Base-by-base conservation (phyloP, 495 filamentous ascomycete species). In the Penicillium macrosclerotiorum region DNA sequence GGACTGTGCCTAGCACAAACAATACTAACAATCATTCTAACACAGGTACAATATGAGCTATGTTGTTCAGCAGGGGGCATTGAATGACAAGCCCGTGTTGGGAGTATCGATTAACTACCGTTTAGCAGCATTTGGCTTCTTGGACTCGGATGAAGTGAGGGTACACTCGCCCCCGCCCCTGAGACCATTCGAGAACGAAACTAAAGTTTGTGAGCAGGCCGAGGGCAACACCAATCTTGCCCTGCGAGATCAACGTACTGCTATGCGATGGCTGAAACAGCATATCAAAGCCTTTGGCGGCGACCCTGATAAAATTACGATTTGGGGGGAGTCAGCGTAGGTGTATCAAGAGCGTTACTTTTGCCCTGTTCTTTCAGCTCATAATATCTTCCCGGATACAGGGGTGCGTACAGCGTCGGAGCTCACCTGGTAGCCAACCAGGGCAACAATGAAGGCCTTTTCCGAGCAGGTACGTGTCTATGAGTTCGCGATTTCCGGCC, bases 91-190 rank as follows among this genome's bases (percentile, higher is more conserved):
- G 54, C 81, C 82, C 3, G 76, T 89, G 35, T 57, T 91, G 5
- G 71, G 87, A 20, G 80, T 91, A 6, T 83, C 81, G 50, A 82
- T 90, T 62, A 90, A 89, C 52, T 89, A 89, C 50, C 80, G 87
- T 5, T 74, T 90, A 19, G 82, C 85, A 0, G 68, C 83, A 0
- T 86, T 80, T 65, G 87, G 87, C 1, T 89, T 88, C 44, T 63
- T 90, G 6, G 84, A 86, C 4, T 69, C 65, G 7, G 42, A 63
- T 37, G 65, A 69, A 55, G 59, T 69, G 32, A 58, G 65, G 30
- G 76, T 69, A 49, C 35, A 50, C 40, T 35, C n/a, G 16, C n/a
- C n/a, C n/a, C n/a, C n/a, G n/a, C n/a, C n/a, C n/a, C 20, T 37
- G 14, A 22, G 8, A 1, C 1, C 16, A 23, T 23, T 24, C 16